Base-by-base conservation (phyloP, 2,329 filamentous ascomycete genomes). In the Venturia oleaginea region DNA sequence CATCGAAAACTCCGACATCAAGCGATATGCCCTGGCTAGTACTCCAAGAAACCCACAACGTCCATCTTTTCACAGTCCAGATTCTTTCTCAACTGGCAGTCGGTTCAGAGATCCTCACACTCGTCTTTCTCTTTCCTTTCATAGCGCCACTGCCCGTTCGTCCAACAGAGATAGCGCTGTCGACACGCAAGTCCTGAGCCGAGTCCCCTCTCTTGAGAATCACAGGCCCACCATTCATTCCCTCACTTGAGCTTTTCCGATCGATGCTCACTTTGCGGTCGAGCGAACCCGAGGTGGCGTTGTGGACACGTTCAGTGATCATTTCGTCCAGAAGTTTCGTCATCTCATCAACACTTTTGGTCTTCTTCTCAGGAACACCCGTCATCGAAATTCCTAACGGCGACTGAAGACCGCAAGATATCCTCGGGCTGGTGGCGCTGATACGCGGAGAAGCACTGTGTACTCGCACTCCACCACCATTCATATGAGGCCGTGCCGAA, bases 271-370 rank as follows among this genome's bases (percentile, higher is more conserved):
- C 42, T n/a, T 43, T 46, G 2, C 62, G 46, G 13, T 64, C 37
- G 2, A 19, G 13, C 5, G 54, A 19, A 1, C 63, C 55, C 11
- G 32, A 27, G 22, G 30, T 32, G 7, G 40, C 61, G 11, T 64
- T 63, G 22, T 64, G 60, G 13, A 65, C 64, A 22, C 64, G 64
- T 72, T 93, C 90, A 72, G 92, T 89, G 66, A 97, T 94, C 93
- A 97, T 97, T 76, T 96, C 91, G 71, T 97, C 93, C 32, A 97
- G 83, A 79, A 97, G 92, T 70, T 87, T 86, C 69, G 90, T 96
- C 86, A 97, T 92, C 76, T 96, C 92, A 70, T 96, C 92, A 40
- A 94, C 89, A 68, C 89, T 91, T 78, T 83, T 86, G 15, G 80
- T 80, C 61, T 83, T 82, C 68, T 81, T 3, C 19, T 40, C 8